Evolutionary conservation across 768 basidiomycete species (phyloP), one percentile per base, ranked within the genome.

Genomic region (Albatrellus ellisii): DNA sequence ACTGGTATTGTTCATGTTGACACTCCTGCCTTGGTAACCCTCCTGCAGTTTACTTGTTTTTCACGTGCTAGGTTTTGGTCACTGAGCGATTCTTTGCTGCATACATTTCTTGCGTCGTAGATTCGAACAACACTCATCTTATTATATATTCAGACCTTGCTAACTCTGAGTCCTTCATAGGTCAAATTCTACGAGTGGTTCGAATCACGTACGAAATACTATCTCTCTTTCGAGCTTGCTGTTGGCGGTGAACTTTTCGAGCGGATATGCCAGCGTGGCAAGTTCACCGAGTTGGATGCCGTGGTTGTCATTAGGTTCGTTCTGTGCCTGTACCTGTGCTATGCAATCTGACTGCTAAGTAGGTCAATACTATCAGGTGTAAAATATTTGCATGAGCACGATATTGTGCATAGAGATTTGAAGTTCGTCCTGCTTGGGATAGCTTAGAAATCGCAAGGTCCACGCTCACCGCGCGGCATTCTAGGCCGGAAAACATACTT

Each of bases 121-220:
- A n/a, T n/a, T n/a, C n/a, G n/a, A n/a, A n/a, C n/a, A n/a, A n/a
- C n/a, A n/a, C n/a, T n/a, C n/a, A n/a, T n/a, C n/a, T n/a, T n/a
- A n/a, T n/a, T n/a, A n/a, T n/a, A n/a, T n/a, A n/a, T n/a, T n/a
- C n/a, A n/a, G n/a, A n/a, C n/a, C n/a, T n/a, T n/a, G n/a, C 17
- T 35, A 18, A 9, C 6, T 36, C 28, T n/a, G n/a, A n/a, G 15
- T 2, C 6, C 12, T 25, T 3, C 15, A n/a, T 54, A 90, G 88
- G 88, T 95, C 43, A 94, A 92, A 56, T 90, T 95, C 54, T 92
- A 82, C 59, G 91, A 95, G 58, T 89, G 84, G 78, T 98, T 98
- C 57, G 95, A 98, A 56, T 89, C 85, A 7, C 69, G 90, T 48
- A 72, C 79, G 12, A 97, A 95, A 62, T 97, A 89, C 59, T 98